phyloP scores from a whole-genome alignment of 768 basidiomycete species.

The Agrocybe pediades region DNA sequence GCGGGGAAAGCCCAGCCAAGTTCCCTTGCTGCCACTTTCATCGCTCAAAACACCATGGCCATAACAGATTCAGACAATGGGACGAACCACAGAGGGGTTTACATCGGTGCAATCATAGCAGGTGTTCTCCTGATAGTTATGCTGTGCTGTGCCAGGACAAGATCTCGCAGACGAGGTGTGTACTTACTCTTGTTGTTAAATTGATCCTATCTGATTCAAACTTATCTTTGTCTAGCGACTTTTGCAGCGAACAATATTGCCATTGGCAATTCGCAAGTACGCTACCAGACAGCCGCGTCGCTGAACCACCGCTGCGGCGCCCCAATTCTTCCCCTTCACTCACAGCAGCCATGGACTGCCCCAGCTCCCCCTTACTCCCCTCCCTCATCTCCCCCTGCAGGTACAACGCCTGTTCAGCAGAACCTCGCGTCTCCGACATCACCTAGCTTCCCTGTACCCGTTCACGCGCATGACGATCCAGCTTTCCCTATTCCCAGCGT shows the following conservation, averaged over 20 bases:
- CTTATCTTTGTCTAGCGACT: too few relatives aligned
- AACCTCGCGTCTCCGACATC: neutral
- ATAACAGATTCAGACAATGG: too few relatives aligned
- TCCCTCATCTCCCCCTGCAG: neutral
- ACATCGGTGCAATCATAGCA: neutral
- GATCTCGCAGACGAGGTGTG: neutral
- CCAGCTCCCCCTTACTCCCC: neutral
- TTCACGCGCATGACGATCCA: neutral
- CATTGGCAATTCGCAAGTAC: neutral
- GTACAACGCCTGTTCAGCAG: neutral
- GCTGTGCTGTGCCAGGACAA: neutral
- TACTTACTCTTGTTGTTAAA: neutral
- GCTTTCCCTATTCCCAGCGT: neutral
- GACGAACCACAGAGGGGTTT: neutral
- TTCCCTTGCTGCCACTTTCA: too few relatives aligned
- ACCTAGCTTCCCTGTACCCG: neutral
- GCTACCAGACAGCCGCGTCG: neutral
- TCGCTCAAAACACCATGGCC: too few relatives aligned
- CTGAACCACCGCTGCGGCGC: neutral
- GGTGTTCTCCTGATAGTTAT: neutral
- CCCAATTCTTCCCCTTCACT: neutral
- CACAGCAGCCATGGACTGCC: neutral
- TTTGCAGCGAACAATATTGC: too few relatives aligned
- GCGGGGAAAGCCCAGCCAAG: too few relatives aligned
- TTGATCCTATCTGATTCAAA: too few relatives aligned